Conservation (phyloP, 1,139 yeast genomes). For the Zygosaccharomyces pseudobailii region DNA sequence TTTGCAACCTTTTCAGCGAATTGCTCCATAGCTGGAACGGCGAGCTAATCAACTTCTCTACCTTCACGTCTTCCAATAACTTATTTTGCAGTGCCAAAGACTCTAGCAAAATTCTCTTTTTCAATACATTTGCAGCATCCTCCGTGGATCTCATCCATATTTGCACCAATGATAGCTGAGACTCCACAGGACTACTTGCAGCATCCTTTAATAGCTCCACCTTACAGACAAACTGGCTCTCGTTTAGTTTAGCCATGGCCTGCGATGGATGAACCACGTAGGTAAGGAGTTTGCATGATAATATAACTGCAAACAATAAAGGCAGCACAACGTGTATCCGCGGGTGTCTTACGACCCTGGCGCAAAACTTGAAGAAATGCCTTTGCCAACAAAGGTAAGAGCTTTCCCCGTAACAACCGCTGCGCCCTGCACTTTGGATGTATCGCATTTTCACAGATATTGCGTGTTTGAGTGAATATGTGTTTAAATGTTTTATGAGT, state of each 20-base stretch:
- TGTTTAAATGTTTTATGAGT: neutral
- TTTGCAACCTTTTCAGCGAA: conserved; percentile 22
- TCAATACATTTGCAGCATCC: conserved; percentile 25
- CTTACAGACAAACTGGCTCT: conserved; percentile 5
- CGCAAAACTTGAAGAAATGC: conserved; percentile 7
- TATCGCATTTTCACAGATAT: neutral
- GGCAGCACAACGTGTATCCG: conserved; percentile 47
- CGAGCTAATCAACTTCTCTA: conserved; percentile 29
- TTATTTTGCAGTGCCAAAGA: conserved; percentile 32
- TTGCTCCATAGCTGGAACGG: conserved; percentile 39
- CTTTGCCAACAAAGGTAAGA: neutral
- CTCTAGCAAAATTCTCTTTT: conserved; percentile 34
- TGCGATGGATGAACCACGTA: conserved; percentile 12
- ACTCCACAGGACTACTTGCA: conserved; percentile 2
- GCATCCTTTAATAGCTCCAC: conserved; percentile 6
- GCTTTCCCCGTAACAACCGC: neutral
- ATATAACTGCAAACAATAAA: conserved; percentile 43
- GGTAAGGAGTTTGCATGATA: conserved; percentile 50
- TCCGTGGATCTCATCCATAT: conserved; percentile 22
- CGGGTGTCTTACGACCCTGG: conserved; percentile 38
- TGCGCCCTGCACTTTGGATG: neutral
- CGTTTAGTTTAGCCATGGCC: conserved; percentile 2
- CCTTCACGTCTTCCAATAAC: conserved; percentile 23
- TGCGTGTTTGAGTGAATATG: neutral
- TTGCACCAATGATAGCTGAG: conserved; percentile 18